Base-by-base conservation (phyloP, 805 yeast species). In the Jamesozyma piceae region DNA sequence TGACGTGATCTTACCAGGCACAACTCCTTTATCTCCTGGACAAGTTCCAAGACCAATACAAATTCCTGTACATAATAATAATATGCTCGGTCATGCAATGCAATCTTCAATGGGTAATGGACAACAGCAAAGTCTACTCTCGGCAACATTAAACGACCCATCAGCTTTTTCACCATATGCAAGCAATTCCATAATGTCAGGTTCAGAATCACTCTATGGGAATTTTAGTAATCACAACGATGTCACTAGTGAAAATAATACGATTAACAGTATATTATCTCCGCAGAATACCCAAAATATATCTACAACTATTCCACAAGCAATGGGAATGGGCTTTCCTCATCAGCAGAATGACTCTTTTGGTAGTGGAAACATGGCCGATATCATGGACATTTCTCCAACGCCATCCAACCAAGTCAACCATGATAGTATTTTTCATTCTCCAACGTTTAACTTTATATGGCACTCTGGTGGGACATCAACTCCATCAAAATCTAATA, bases 371-470 rank as follows among this genome's bases (percentile, higher is more conserved):
- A 37, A 18, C 26, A 8, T 13, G 5, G 36, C 10, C n/a, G 20
- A 15, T 2, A 36, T 11, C 28, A 11, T 6, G 6, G 10, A 11
- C 6, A 6, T 24, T 11, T 24, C 32, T 10, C 13, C 36, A 17
- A 6, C 24, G 13, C 33, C 35, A 30, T 13, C 43, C 10, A 36
- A 21, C 5, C 13, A 29, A 19, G 34, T n/a, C 14, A 34, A 29
- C 32, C 42, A 40, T 26, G 52, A 47, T 19, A 35, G 42, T 1
- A 27, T 43, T 17, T 52, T 55, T 38, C 51, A 46, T 24, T 47
- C 63, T 3, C 54, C 59, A 32, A 48, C 54, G 13, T 57, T 55
- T 30, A 56, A 51, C 41, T 51, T 49, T 43, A 48, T 55, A 21
- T 58, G 63, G 63, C 54, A 54, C 35, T 40, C 45, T 8, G 32